These are phyloP conservation scores for Trichoderma asperellum DNA, from an alignment of 2,329 filamentous ascomycete genomes.

Conservation along the genomic window DNA sequence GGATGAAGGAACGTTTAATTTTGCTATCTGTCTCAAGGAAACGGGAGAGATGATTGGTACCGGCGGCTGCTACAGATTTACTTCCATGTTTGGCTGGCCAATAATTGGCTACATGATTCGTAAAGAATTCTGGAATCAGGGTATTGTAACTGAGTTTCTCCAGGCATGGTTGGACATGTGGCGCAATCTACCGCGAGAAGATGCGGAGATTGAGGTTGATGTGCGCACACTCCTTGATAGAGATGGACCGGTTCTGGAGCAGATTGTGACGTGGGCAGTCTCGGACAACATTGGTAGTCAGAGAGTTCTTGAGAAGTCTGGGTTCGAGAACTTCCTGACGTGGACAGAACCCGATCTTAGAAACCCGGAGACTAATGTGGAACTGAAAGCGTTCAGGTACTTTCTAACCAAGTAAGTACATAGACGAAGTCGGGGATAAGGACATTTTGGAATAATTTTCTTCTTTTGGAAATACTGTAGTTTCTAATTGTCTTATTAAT, in stretches of 20 bases:
- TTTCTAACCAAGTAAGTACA: background rate
- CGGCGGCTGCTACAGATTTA: conserved; percentile 1
- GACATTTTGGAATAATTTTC: too few species aligned
- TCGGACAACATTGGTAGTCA: conserved; percentile 56
- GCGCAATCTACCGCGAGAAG: conserved; percentile 52
- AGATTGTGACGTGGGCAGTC: conserved; percentile 31
- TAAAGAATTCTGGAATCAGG: conserved; percentile 56
- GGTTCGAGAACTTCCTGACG: conserved; percentile 53
- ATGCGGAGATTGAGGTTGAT: conserved; percentile 48
- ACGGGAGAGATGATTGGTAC: conserved; percentile 9
- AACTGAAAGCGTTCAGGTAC: background rate
- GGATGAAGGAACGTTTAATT: background rate
- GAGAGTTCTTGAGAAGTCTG: conserved; percentile 59
- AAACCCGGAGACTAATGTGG: conserved; percentile 9
- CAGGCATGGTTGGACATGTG: conserved; percentile 50
- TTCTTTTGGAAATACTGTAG: too few species aligned
- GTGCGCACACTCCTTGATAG: conserved; percentile 34
- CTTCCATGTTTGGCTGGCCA: conserved; percentile 52
- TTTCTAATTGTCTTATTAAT: too few species aligned
- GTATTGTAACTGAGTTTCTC: conserved; percentile 60
- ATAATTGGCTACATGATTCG: conserved; percentile 61
- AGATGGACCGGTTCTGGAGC: background rate
- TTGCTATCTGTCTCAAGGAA: conserved; percentile 3
- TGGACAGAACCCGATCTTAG: conserved; percentile 40
- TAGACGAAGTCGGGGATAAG: too few species aligned